Percentiles rank a stretch among this genome's conserved stretches.
Evolutionary conservation across 2,329 filamentous ascomycete species (phyloP).

Genomic region (Intubia oerlemansii): DNA sequence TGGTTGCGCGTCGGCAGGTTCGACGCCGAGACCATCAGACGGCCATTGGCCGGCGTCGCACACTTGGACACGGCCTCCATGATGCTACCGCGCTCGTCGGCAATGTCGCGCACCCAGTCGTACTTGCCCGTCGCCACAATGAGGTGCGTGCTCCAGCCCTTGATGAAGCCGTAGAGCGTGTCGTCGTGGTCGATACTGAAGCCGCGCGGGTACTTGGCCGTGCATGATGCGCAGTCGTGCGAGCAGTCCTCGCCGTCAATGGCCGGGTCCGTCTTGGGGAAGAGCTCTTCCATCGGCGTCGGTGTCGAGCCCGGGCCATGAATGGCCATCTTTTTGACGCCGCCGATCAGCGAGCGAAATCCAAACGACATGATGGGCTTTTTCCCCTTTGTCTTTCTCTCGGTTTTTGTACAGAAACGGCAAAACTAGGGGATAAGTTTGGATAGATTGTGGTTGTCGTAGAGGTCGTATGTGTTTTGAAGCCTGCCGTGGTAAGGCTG

Average conservation of each 20-base stretch:
- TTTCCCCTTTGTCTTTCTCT: too few relatives aligned
- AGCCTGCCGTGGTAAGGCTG: too few relatives aligned
- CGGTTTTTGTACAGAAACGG: too few relatives aligned
- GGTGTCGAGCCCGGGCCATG: too few relatives aligned
- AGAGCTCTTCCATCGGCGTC: constrained; percentile 43
- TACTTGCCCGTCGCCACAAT: constrained; percentile 81
- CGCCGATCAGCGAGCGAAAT: constrained; percentile 18
- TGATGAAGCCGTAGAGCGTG: constrained; percentile 63
- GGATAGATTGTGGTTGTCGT: too few relatives aligned
- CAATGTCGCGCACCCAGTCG: constrained; percentile 82
- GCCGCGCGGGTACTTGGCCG: constrained; percentile 48
- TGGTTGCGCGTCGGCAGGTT: constrained; percentile 68
- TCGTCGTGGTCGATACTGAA: constrained; percentile 61
- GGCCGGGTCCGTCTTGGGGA: constrained; percentile 50
- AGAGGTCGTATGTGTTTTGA: too few relatives aligned
- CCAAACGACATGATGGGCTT: constrained; percentile 22
- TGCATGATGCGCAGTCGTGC: constrained; percentile 69
- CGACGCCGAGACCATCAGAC: constrained; percentile 76
- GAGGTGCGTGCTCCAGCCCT: constrained; percentile 74
- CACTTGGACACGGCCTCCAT: constrained; percentile 51
- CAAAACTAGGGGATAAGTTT: too few relatives aligned
- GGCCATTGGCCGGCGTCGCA: too few relatives aligned
- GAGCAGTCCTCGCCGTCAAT: constrained; percentile 77
- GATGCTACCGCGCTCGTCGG: constrained; percentile 67
- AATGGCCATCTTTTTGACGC: too few relatives aligned